A percentile compares a stretch with the other conserved stretches of the same genome.
Conservation (phyloP, 164 flowering plant species). For the Magnolia kwangsiensis region DNA sequence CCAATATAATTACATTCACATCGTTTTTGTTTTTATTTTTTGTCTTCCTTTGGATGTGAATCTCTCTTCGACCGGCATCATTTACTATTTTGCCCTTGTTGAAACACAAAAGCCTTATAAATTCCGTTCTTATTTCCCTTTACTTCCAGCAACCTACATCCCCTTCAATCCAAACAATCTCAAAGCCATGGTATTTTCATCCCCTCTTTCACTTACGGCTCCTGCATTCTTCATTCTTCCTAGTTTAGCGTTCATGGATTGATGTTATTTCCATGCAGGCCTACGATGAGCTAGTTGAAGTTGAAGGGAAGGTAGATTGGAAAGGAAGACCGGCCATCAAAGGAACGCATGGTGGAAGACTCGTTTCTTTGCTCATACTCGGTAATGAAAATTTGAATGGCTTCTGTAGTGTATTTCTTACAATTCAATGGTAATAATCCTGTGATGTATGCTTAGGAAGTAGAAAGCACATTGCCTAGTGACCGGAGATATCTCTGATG, state of each 20-base stretch:
- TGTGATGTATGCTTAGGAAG: too few species aligned
- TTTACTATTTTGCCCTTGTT: background rate
- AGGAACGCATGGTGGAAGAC: constrained; percentile 55
- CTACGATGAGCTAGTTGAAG: constrained; percentile 28
- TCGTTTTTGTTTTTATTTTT: background rate
- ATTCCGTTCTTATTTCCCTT: too few species aligned
- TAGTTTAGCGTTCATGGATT: background rate
- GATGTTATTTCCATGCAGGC: constrained; percentile 27
- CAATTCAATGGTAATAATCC: too few species aligned
- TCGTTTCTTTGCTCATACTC: constrained; percentile 34
- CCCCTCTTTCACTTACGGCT: background rate
- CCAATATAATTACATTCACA: too few species aligned
- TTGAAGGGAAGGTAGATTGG: constrained; percentile 76
- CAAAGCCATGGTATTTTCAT: constrained; percentile 5
- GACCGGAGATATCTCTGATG: too few species aligned
- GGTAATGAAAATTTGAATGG: constrained; percentile 21
- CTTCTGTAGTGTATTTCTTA: too few species aligned
- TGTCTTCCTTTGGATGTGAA: constrained; percentile 6
- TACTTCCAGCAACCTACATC: background rate
- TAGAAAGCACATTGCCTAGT: too few species aligned
- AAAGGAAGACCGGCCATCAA: constrained; percentile 55
- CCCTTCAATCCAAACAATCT: background rate
- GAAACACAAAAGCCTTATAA: too few species aligned
- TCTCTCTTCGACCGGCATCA: background rate
- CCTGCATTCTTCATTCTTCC: background rate